Evolutionary conservation across 768 basidiomycete species (phyloP).

Genomic region (Boletales sp.): DNA sequence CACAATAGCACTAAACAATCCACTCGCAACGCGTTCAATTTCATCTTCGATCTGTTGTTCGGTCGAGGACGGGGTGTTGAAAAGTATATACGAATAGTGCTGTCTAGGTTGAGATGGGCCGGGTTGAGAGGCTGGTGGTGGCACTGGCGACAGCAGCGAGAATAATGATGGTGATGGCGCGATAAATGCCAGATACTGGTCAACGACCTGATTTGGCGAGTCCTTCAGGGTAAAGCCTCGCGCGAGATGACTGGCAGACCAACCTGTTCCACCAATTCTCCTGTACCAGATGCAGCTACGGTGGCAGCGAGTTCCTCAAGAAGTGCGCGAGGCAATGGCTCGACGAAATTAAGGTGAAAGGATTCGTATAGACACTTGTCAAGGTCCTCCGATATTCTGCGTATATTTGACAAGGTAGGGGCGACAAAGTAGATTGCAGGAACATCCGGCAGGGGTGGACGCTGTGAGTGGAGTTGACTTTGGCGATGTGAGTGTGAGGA

Average conservation of each 20-base stretch:
- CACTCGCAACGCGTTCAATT: conserved; percentile 86
- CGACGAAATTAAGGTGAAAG: conserved; percentile 93
- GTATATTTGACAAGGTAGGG: conserved; percentile 82
- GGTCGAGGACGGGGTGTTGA: conserved; percentile 87
- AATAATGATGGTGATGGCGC: conserved; percentile 90
- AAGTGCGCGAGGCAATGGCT: conserved; percentile 81
- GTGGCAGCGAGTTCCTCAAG: conserved; percentile 91
- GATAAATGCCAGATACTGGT: conserved; percentile 97
- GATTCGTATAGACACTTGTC: conserved; percentile 87
- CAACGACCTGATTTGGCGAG: conserved; percentile 61
- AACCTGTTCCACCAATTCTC: conserved; percentile 78
- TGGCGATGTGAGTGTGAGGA: background rate
- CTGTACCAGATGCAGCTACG: conserved; percentile 80
- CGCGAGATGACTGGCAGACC: conserved; percentile 5
- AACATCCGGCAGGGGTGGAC: conserved; percentile 90
- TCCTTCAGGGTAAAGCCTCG: background rate
- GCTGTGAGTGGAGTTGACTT: conserved; percentile 86
- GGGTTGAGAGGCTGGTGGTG: conserved; percentile 34
- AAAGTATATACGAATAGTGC: conserved; percentile 71
- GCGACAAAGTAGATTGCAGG: conserved; percentile 97
- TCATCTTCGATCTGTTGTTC: conserved; percentile 92
- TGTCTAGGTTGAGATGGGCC: conserved; percentile 35
- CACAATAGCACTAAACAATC: conserved; percentile 87
- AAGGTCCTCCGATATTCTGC: conserved; percentile 90
- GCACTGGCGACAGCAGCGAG: conserved; percentile 70